Percentiles rank a stretch among this genome's conserved stretches.
These are phyloP conservation scores for Avena eriantha DNA, from an alignment of 176 grass and related monocot species.

Conservation along the genomic window DNA sequence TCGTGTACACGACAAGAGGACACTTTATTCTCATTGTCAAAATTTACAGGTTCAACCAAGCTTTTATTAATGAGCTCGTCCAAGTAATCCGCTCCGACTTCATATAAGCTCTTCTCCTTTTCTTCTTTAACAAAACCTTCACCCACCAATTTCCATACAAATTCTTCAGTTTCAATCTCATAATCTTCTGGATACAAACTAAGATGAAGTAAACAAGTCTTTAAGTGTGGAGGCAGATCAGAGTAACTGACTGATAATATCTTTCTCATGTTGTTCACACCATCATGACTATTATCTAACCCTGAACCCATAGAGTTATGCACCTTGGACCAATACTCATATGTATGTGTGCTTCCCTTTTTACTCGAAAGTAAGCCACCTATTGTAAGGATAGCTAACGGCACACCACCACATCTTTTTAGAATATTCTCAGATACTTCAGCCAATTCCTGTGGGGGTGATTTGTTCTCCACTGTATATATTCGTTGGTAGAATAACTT, in stretches of 20 bases:
- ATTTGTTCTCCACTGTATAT: neutral
- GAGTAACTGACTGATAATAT: slow-evolving; percentile 28
- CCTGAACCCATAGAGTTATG: neutral
- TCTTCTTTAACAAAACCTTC: neutral
- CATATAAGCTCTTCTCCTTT: neutral
- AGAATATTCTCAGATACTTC: neutral
- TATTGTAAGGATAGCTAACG: slow-evolving; percentile 27
- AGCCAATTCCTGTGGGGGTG: neutral
- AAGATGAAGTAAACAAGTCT: neutral
- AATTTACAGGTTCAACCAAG: neutral
- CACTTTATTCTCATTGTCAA: accelerated
- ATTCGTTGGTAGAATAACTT: no score
- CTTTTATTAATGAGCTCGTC: neutral
- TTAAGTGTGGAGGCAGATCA: neutral
- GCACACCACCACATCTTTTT: slow-evolving; percentile 26
- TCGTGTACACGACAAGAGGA: neutral
- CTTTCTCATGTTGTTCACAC: neutral
- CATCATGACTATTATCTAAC: neutral
- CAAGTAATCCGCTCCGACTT: neutral
- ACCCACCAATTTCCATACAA: slow-evolving; percentile 27
- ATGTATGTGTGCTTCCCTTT: neutral
- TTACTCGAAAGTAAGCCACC: neutral
- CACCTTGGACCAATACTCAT: slow-evolving; percentile 18
- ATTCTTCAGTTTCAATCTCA: accelerated
- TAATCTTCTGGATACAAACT: neutral